Percentiles rank a stretch among this genome's conserved stretches.
Evolutionary conservation across 805 yeast species (phyloP).

Genomic region (Ogataea degrootiae): DNA sequence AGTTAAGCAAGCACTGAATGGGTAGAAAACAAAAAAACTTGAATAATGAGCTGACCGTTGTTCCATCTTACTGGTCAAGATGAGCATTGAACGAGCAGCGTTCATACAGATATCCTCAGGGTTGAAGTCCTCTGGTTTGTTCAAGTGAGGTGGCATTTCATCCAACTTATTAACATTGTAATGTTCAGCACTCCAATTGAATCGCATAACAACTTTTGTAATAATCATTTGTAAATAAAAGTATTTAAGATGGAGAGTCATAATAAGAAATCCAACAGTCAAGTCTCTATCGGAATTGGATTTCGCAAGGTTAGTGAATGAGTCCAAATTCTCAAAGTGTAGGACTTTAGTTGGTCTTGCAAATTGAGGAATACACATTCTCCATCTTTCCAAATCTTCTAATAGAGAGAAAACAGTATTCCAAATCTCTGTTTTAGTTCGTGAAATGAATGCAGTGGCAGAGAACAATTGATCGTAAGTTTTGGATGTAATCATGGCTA

Average conservation of each 20-base stretch:
- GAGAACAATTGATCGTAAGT: constrained; percentile 25
- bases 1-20: constrained; percentile 29
- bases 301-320: neutral
- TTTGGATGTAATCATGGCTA: constrained; percentile 22
- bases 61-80: constrained; percentile 15
- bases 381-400: constrained; percentile 26
- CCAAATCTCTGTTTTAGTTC: constrained; percentile 13
- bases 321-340: constrained; percentile 5
- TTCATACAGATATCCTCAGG: constrained; percentile 15
- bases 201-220: constrained; percentile 18
- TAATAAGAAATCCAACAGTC: constrained; percentile 8
- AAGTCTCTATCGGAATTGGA: neutral
- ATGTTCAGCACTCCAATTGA: constrained; percentile 6
- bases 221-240: constrained; percentile 25
- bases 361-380: constrained; percentile 20
- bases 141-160: neutral
- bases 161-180: neutral
- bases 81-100: constrained; percentile 25
- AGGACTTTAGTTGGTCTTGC: constrained; percentile 17
- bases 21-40: constrained; percentile 23
- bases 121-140: neutral
- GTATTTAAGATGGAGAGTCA: constrained; percentile 21
- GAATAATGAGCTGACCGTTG: constrained; percentile 10
- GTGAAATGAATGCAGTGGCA: constrained; percentile 23
- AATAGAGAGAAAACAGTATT: constrained; percentile 11